Evolutionary conservation across 2,329 filamentous ascomycete genomes (phyloP).

Genomic region (Penicillium hesseltinei): DNA sequence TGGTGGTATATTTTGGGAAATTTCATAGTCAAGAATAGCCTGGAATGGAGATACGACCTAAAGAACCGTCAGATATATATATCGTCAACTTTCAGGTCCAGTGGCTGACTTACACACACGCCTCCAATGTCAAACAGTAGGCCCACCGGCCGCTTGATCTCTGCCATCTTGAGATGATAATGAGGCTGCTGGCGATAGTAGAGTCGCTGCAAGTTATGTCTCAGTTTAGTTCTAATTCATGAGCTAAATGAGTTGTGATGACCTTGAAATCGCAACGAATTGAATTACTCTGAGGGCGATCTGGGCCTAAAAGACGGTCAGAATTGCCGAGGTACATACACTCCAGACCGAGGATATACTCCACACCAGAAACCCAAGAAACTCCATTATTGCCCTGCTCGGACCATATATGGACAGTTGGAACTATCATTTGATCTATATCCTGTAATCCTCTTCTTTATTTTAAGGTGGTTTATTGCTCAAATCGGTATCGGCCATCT

Average conservation of each 20-base stretch:
- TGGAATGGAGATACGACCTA: slow-evolving; percentile 91
- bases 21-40: slow-evolving; percentile 87
- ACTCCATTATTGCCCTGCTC: neutral
- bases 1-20: slow-evolving; percentile 69
- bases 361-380: neutral
- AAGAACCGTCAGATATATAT: slow-evolving; percentile 7
- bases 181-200: neutral
- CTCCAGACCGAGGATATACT: slow-evolving; percentile 16
- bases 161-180: slow-evolving; percentile 35
- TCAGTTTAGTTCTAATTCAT: neutral
- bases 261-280: slow-evolving; percentile 11
- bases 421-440: neutral
- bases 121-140: slow-evolving; percentile 94
- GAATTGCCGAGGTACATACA: slow-evolving; percentile 31
- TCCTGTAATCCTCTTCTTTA: neutral
- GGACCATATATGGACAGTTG: neutral
- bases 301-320: neutral
- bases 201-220: neutral
- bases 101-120: slow-evolving; percentile 71
- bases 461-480: neutral
- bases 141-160: slow-evolving; percentile 61
- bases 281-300: slow-evolving; percentile 3
- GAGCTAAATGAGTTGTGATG: neutral
- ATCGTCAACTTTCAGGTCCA: neutral
- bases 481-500: neutral